Evolutionary conservation across 2,329 filamentous ascomycete species (phyloP).

Genomic region (Stylonectria norvegica): DNA sequence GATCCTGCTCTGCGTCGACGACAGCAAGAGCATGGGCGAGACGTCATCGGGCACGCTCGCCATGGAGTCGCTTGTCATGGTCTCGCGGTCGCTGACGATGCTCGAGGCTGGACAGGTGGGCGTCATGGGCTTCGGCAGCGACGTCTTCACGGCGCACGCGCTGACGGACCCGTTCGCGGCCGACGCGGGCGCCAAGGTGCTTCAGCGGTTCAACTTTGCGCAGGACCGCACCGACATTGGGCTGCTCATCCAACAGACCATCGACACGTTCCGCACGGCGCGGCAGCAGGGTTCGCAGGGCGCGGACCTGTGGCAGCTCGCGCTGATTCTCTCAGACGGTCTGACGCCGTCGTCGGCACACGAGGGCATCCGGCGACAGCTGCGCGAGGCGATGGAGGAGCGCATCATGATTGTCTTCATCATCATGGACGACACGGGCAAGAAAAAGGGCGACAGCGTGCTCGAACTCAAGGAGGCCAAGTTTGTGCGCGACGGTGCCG

Average conservation of each 20-base stretch:
- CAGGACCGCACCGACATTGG: constrained; percentile 85
- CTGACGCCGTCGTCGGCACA: constrained; percentile 81
- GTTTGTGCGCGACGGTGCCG: constrained; percentile 66
- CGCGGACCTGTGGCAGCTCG: constrained; percentile 88
- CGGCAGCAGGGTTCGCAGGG: constrained; percentile 51
- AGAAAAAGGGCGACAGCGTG: constrained; percentile 61
- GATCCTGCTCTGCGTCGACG: constrained; percentile 95
- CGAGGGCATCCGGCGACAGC: constrained; percentile 73
- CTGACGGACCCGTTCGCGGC: constrained; percentile 78
- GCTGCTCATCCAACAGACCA: constrained; percentile 70
- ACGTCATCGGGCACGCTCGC: constrained; percentile 72
- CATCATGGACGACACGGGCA: constrained; percentile 70
- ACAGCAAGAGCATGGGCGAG: constrained; percentile 91
- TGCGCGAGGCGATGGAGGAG: constrained; percentile 86
- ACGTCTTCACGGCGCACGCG: constrained; percentile 80
- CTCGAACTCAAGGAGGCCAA: constrained; percentile 84
- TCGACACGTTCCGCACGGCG: constrained; percentile 78
- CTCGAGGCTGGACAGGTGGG: constrained; percentile 93
- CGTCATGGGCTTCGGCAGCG: constrained; percentile 82
- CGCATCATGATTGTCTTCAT: constrained; percentile 98
- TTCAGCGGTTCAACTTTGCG: constrained; percentile 79
- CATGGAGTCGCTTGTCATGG: constrained; percentile 90
- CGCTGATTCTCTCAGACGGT: constrained; percentile 89
- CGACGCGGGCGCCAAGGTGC: constrained; percentile 72
- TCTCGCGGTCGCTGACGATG: constrained; percentile 82